phyloP scores from a whole-genome alignment of 2,329 filamentous ascomycete species.

The Epicoccum sorghinum region DNA sequence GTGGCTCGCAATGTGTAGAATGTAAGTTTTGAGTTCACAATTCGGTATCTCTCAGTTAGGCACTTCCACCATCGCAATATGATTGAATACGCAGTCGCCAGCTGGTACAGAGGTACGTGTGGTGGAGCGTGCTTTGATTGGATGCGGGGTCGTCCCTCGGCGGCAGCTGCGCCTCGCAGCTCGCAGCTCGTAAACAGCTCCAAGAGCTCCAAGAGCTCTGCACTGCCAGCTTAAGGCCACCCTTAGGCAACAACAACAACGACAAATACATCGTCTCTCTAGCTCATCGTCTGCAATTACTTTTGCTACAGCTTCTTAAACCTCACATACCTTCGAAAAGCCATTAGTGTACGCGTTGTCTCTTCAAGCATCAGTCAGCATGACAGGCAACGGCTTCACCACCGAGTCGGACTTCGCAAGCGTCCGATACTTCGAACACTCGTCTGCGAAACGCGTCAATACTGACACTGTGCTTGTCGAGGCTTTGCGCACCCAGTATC shows the following conservation, averaged over 20 bases:
- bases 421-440: constrained; percentile 53
- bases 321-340: neutral
- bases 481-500: constrained; percentile 54
- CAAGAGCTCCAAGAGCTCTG: constrained; percentile 6
- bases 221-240: constrained; percentile 15
- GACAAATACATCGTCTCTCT: neutral
- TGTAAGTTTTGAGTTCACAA: no score
- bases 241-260: constrained; percentile 10
- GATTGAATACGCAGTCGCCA: no score
- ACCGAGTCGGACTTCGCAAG: constrained; percentile 45
- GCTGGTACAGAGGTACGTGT: neutral
- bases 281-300: neutral
- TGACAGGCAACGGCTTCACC: constrained; percentile 37
- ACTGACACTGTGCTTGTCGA: constrained; percentile 53
- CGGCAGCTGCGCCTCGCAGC: constrained; percentile 12
- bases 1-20: no score
- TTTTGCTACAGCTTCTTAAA: neutral
- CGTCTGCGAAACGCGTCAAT: constrained; percentile 50
- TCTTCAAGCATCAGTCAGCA: constrained; percentile 12
- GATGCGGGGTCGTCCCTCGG: constrained; percentile 12
- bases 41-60: no score
- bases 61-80: no score
- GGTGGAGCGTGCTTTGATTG: constrained; percentile 2
- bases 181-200: constrained; percentile 11
- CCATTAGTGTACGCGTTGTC: neutral